Evolutionary conservation across 2,329 filamentous ascomycete genomes (phyloP).

Genomic region (Pyrenophora tritici-repentis): DNA sequence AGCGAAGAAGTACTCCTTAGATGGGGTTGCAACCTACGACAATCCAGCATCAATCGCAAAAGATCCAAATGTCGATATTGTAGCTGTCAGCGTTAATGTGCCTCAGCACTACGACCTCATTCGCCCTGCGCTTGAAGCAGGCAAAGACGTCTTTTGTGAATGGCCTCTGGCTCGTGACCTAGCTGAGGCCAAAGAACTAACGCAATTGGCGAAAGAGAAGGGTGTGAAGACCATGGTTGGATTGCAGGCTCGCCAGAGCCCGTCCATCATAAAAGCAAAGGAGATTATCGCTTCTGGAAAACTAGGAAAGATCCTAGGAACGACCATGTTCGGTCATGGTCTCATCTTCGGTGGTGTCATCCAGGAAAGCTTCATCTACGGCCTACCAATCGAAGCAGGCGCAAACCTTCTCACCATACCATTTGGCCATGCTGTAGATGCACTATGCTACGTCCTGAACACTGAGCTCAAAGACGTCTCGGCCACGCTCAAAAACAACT

Average conservation of each 20-base stretch:
- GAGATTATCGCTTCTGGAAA: conserved; percentile 50
- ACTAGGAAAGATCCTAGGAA: conserved; percentile 52
- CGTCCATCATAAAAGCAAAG: conserved; percentile 50
- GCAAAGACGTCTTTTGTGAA: conserved; percentile 55
- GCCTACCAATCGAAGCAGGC: conserved; percentile 53
- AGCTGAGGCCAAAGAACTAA: conserved; percentile 51
- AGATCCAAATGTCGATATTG: conserved; percentile 55
- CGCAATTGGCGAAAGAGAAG: conserved; percentile 48
- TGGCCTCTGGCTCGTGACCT: conserved; percentile 55
- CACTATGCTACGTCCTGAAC: conserved; percentile 35
- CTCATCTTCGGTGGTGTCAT: conserved; percentile 27
- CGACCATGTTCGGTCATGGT: conserved; percentile 36
- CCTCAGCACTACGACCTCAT: conserved; percentile 51
- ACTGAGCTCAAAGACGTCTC: conserved; percentile 34
- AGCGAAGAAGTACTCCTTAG: conserved; percentile 45
- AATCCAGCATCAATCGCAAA: conserved; percentile 51
- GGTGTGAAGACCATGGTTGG: conserved; percentile 54
- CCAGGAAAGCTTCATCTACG: conserved; percentile 51
- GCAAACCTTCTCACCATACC: conserved; percentile 52
- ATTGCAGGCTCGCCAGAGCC: conserved; percentile 53
- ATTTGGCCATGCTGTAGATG: conserved; percentile 44
- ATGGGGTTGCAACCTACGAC: conserved; percentile 50
- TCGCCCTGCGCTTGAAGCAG: conserved; percentile 50
- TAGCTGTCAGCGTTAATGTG: conserved; percentile 54
- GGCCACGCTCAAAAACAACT: conserved; percentile 32